Evolutionary conservation across 176 grass and related monocot species (phyloP), one percentile per base, ranked within the genome.

Genomic region (maize (Zea mays)): DNA sequence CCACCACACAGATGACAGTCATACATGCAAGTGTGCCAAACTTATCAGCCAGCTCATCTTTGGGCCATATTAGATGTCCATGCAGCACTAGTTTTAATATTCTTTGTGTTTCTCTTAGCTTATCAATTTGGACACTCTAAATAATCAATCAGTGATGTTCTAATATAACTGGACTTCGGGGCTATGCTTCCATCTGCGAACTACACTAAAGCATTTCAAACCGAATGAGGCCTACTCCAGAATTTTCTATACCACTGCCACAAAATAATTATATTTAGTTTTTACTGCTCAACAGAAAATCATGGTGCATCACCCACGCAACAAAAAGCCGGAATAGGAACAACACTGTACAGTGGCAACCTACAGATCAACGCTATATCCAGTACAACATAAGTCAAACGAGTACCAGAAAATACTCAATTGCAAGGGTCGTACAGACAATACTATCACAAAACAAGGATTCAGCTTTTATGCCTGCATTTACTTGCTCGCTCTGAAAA

Each of bases 381-480:
- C 71, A 63, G 67, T 11, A 39, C 43, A 27, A 65, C 38, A 40
- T 55, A 69, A 21, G 64, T 15, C 37, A 86, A 59, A 71, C 4
- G 38, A 34, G 69, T 88, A 71, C 52, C 12, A 17, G 38, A 44
- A 69, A 39, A 19, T 38, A 55, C 9, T 74, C 27, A 84, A 87
- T 54, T 52, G 68, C 17, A 83, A 68, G 15, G 69, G 56, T 6
- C 14, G 80, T 79, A 55, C 67, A 73, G 33, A 34, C 69, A 83
- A 62, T 37, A 64, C 13, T 75, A 67, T 27, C 74, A 67, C 44
- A 68, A 42, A 63, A 78, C 38, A 55, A 9, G 55, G 64, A 79
- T 79, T 27, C 37, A 7, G 62, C 7, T 62, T 84, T 80, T 42
- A 79, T 80, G 52, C 70, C n/a, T 49, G 46, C 81, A 88, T 0